These are phyloP conservation scores for Tolypocladium amazonense DNA, from an alignment of 2,329 filamentous ascomycete species.

Conservation along the genomic window DNA sequence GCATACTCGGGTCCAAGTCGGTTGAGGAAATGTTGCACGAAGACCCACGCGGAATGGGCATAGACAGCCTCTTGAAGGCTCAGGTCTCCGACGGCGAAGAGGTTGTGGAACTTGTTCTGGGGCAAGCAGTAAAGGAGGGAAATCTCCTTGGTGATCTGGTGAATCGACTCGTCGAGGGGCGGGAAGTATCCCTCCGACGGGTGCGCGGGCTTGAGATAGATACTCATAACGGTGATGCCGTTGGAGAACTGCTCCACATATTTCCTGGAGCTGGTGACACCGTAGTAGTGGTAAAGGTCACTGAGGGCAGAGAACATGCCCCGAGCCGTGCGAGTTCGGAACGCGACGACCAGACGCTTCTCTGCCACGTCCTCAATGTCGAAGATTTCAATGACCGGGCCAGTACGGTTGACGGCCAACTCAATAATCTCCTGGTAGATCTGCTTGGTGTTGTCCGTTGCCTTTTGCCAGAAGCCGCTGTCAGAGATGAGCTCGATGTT, in stretches of 20 bases:
- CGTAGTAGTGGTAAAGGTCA: constrained; percentile 98
- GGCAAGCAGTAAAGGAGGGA: constrained; percentile 96
- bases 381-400: constrained; percentile 95
- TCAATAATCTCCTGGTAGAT: constrained; percentile 93
- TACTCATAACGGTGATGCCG: constrained; percentile 91
- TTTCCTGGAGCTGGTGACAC: constrained; percentile 89
- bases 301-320: constrained; percentile 93
- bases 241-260: constrained; percentile 99
- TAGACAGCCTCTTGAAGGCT: constrained; percentile 97
- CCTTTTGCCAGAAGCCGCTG: constrained; percentile 89
- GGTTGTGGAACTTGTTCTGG: constrained; percentile 86
- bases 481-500: constrained; percentile 87
- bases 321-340: constrained; percentile 83
- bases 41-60: constrained; percentile 94
- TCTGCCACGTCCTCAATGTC: constrained; percentile 86
- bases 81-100: constrained; percentile 77
- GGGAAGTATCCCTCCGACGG: constrained; percentile 47
- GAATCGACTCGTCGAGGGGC: constrained; percentile 85
- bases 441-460: constrained; percentile 87
- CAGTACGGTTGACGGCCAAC: constrained; percentile 71
- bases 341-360: constrained; percentile 89
- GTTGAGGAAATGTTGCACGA: constrained; percentile 96
- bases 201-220: constrained; percentile 73
- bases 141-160: constrained; percentile 98
- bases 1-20: constrained; percentile 86